Evolutionary conservation across 2,329 filamentous ascomycete genomes (phyloP).

Genomic region (Colletotrichum tanaceti): DNA sequence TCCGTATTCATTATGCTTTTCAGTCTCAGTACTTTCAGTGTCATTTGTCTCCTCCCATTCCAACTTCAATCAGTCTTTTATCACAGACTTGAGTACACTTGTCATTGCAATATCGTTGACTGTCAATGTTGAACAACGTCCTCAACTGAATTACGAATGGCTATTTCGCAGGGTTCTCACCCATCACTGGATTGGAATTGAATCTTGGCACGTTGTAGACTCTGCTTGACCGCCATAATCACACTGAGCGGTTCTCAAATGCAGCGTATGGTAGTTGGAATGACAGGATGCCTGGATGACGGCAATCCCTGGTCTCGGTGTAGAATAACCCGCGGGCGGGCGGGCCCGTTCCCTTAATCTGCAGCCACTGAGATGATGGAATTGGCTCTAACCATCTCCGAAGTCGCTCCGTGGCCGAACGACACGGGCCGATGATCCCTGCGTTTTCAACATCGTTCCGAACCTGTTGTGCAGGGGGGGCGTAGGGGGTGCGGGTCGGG

Average conservation of each 20-base stretch:
- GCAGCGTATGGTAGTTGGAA: no score
- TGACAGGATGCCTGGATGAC: neutral
- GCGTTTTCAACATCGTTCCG: neutral
- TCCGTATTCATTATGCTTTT: no score
- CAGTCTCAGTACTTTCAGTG: no score
- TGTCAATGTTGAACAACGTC: no score
- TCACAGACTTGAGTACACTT: no score
- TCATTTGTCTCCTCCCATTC: no score
- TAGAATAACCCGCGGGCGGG: neutral
- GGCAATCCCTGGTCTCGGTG: neutral
- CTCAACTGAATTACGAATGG: no score
- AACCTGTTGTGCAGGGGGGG: conserved; percentile 8
- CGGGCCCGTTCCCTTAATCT: neutral
- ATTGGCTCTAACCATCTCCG: neutral
- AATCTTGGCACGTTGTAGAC: no score
- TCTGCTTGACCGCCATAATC: neutral
- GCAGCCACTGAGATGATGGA: neutral
- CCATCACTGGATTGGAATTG: no score
- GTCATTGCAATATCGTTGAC: no score
- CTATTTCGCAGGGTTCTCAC: no score
- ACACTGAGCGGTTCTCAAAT: neutral
- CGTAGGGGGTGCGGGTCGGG: neutral
- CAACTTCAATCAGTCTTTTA: no score
- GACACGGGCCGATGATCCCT: conserved; percentile 15
- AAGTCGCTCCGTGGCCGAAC: conserved; percentile 6